phyloP scores from a whole-genome alignment of 371 early-diverging fungal genomes.

The Funneliformis caledonium region DNA sequence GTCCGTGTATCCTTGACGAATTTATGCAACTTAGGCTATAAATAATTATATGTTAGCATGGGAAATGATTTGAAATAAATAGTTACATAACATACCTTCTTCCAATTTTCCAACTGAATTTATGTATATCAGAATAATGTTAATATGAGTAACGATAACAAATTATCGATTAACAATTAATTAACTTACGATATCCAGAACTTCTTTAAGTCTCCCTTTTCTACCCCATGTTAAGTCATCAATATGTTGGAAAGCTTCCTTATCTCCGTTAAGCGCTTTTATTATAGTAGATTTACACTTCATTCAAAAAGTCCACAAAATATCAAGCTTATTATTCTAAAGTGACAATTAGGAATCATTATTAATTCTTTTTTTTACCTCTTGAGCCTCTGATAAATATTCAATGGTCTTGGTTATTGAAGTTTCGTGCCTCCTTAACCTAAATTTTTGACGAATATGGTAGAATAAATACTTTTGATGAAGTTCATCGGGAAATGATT shows the following conservation, averaged over 20 bases:
- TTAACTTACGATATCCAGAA: slow-evolving; percentile 9
- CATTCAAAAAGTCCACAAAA: neutral
- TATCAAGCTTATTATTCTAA: neutral
- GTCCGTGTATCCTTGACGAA: slow-evolving; percentile 16
- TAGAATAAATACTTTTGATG: slow-evolving; percentile 24
- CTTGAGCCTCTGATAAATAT: slow-evolving; percentile 24
- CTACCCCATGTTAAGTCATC: slow-evolving; percentile 35
- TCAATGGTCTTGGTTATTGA: neutral
- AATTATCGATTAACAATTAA: neutral
- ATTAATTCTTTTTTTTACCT: neutral
- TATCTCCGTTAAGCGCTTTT: slow-evolving; percentile 24
- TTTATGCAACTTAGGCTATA: slow-evolving; percentile 6
- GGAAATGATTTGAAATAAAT: neutral
- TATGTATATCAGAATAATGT: neutral
- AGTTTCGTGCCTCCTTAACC: slow-evolving; percentile 19
- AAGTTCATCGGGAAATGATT: slow-evolving; percentile 5
- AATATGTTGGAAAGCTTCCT: slow-evolving; percentile 20
- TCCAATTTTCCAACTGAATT: slow-evolving; percentile 7
- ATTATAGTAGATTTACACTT: slow-evolving; percentile 6
- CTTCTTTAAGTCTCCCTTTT: slow-evolving; percentile 28
- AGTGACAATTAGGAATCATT: neutral
- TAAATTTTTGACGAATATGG: slow-evolving; percentile 12
- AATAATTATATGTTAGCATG: neutral
- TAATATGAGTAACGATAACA: neutral
- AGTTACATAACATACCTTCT: neutral